Percentiles rank a stretch among this genome's conserved stretches.
These are phyloP conservation scores for Aquilaria sinensis DNA, from an alignment of 345 rosid genomes.

Conservation along the genomic window DNA sequence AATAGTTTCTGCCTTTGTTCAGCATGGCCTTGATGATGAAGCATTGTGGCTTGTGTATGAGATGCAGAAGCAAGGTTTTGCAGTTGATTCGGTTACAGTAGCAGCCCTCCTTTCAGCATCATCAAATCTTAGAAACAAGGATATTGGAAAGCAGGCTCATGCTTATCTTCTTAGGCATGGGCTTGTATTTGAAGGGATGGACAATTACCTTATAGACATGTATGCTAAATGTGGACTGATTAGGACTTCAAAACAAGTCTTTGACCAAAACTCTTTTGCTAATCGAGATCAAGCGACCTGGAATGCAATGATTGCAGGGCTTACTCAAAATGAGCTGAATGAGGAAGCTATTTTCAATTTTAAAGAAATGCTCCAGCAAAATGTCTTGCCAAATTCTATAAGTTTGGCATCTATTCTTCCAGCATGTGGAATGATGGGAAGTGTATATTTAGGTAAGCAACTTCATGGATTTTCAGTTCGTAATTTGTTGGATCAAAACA, in stretches of 20 bases:
- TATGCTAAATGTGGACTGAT: slow-evolving; percentile 82
- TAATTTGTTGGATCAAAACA: slow-evolving; percentile 49
- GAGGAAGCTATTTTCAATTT: slow-evolving; percentile 53
- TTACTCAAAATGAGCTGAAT: slow-evolving; percentile 54
- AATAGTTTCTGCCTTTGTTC: slow-evolving; percentile 74
- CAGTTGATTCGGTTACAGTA: slow-evolving; percentile 62
- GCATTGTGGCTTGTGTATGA: slow-evolving; percentile 74
- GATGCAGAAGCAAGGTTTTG: slow-evolving; percentile 77
- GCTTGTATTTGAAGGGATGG: slow-evolving; percentile 67
- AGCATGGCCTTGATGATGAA: slow-evolving; percentile 79
- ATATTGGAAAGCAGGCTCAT: slow-evolving; percentile 75
- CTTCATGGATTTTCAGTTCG: slow-evolving; percentile 73
- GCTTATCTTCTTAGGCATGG: slow-evolving; percentile 67
- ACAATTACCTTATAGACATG: slow-evolving; percentile 76
- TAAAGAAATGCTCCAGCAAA: slow-evolving; percentile 55
- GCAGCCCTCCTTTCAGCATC: slow-evolving; percentile 79
- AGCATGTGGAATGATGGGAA: slow-evolving; percentile 63
- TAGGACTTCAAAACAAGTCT: slow-evolving; percentile 36
- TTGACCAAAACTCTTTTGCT: slow-evolving; percentile 25
- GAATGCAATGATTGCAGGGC: slow-evolving; percentile 89
- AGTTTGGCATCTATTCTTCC: slow-evolving; percentile 77
- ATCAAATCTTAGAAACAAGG: slow-evolving; percentile 68
- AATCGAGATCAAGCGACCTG: slow-evolving; percentile 76
- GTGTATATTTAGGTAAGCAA: slow-evolving; percentile 62
- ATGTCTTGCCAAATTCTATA: slow-evolving; percentile 57